A percentile compares a stretch with the other conserved stretches of the same genome.
phyloP scores from a whole-genome alignment of 768 basidiomycete species.

The Galerina sulciceps region DNA sequence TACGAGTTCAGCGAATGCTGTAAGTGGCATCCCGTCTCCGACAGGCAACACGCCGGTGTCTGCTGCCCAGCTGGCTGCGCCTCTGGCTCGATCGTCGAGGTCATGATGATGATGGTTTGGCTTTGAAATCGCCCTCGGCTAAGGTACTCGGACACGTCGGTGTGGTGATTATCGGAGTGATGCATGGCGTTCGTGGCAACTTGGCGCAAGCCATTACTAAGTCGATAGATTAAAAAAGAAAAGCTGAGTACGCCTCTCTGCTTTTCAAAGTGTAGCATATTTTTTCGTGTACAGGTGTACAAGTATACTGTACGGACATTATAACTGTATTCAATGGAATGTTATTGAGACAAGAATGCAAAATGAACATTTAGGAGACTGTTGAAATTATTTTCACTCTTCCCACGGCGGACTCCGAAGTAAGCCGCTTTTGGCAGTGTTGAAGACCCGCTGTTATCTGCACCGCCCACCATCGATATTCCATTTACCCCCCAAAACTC shows the following conservation, averaged over 20 bases:
- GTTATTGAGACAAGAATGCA: conserved; percentile 6
- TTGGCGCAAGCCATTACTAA: background rate
- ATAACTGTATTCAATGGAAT: background rate
- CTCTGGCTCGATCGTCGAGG: conserved; percentile 16
- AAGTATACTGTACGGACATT: background rate
- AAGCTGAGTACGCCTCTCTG: too few species aligned
- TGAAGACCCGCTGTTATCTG: conserved; percentile 45
- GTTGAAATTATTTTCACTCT: conserved; percentile 25
- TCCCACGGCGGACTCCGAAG: conserved; percentile 44
- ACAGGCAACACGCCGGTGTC: conserved; percentile 23
- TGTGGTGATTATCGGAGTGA: too few species aligned
- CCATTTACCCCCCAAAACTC: conserved; percentile 17
- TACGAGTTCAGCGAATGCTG: background rate
- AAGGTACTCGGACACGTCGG: background rate
- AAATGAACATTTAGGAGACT: background rate
- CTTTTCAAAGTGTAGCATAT: too few species aligned
- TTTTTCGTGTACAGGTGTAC: background rate
- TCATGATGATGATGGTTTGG: background rate
- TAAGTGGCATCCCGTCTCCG: conserved; percentile 11
- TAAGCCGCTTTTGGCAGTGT: conserved; percentile 45
- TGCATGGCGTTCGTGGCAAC: background rate
- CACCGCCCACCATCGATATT: conserved; percentile 55
- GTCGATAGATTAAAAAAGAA: background rate
- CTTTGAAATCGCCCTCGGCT: conserved; percentile 3
- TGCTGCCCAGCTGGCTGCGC: conserved; percentile 20